Conservation (phyloP, 1,139 yeast species). For the Geotrichum fermentans region DNA sequence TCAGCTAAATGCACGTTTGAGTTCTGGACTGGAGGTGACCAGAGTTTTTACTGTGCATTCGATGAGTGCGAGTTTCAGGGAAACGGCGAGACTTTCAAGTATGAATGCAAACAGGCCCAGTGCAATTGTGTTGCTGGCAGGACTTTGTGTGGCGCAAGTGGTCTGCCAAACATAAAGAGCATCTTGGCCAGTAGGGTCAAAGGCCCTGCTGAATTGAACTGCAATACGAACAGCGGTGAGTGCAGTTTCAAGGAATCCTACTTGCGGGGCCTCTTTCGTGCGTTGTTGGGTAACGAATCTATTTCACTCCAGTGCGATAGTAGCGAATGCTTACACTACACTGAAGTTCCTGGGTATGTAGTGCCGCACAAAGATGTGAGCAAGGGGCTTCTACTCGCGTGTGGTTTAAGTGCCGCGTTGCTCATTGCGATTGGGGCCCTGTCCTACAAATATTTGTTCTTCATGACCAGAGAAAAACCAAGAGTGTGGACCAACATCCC, state of each 20-base stretch:
- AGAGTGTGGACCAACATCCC: constrained; percentile 34
- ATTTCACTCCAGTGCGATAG: constrained; percentile 75
- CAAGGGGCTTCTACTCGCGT: constrained; percentile 47
- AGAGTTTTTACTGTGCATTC: constrained; percentile 85
- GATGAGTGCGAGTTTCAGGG: constrained; percentile 55
- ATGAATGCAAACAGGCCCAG: constrained; percentile 66
- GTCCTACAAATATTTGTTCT: constrained; percentile 39
- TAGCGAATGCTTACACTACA: constrained; percentile 87
- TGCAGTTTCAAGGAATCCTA: constrained; percentile 91
- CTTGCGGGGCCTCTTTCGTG: constrained; percentile 83
- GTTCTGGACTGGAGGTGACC: constrained; percentile 89
- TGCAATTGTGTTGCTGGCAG: constrained; percentile 89
- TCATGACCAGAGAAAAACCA: constrained; percentile 29
- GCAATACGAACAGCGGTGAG: constrained; percentile 55
- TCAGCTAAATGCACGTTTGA: constrained; percentile 69
- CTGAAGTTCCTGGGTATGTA: constrained; percentile 87
- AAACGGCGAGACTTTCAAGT: constrained; percentile 59
- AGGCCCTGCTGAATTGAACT: constrained; percentile 90
- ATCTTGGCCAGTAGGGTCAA: constrained; percentile 81
- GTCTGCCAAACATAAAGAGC: constrained; percentile 87
- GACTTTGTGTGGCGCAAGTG: constrained; percentile 81
- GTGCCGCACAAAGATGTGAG: constrained; percentile 57
- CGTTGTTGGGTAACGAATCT: constrained; percentile 88
- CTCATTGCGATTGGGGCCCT: constrained; percentile 39
- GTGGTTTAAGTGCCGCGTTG: constrained; percentile 47